Evolutionary conservation across 2,329 filamentous ascomycete species (phyloP).

Genomic region (Graphilbum ipis-grandicollis): DNA sequence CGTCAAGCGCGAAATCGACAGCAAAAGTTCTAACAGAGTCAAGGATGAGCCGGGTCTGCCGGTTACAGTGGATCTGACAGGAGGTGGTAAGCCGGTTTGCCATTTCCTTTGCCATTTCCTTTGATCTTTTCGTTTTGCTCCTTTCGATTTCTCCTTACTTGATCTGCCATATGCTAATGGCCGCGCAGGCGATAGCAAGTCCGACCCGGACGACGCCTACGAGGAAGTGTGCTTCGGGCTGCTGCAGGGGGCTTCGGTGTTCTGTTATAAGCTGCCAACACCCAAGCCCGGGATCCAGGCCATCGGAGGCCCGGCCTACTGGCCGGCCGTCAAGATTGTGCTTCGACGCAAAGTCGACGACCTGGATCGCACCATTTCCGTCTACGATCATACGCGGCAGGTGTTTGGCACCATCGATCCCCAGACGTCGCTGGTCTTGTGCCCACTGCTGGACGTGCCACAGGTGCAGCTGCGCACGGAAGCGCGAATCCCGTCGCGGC

Average conservation of each 20-base stretch:
- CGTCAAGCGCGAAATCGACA: constrained; percentile 11
- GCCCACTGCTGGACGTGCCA: constrained; percentile 53
- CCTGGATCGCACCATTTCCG: constrained; percentile 44
- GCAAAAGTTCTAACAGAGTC: constrained; percentile 8
- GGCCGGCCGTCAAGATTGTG: constrained; percentile 59
- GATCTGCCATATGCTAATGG: too few relatives aligned
- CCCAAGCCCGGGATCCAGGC: constrained; percentile 45
- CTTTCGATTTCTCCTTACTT: not conserved
- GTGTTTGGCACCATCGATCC: constrained; percentile 64
- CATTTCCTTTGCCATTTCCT: not conserved
- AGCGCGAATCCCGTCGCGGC: constrained; percentile 51
- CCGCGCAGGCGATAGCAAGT: not conserved
- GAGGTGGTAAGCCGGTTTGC: constrained; percentile 21
- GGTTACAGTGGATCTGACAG: constrained; percentile 41
- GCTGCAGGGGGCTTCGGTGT: constrained; percentile 48
- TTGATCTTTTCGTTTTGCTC: not conserved
- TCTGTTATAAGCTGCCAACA: constrained; percentile 49
- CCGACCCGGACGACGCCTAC: constrained; percentile 39
- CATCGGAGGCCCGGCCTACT: constrained; percentile 40
- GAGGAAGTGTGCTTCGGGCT: constrained; percentile 69
- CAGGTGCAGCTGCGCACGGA: constrained; percentile 50
- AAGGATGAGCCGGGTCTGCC: constrained; percentile 4
- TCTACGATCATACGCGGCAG: constrained; percentile 52
- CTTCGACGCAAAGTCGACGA: constrained; percentile 43
- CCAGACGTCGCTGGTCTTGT: constrained; percentile 48